Evolutionary conservation across 2,329 filamentous ascomycete genomes (phyloP), one percentile per base, ranked within the genome.

Genomic region (Setomelanomma holmii): DNA sequence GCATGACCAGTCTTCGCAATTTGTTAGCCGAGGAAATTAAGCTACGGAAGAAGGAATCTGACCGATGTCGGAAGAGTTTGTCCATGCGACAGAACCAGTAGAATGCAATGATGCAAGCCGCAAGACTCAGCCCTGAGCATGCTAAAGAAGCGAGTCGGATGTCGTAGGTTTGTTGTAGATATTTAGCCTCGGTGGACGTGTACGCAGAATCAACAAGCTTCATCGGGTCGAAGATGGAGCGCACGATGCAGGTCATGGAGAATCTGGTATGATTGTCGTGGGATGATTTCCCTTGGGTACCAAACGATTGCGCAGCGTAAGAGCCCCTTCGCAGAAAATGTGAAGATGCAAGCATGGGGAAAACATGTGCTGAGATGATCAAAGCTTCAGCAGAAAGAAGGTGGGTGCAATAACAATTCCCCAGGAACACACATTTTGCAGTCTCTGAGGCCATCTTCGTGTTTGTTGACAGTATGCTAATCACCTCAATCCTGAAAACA

Each of bases 81-180:
- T 85, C 82, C 87, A 92, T 92, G 56, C 85, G 82, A 51, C 84
- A 77, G 67, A 93, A 91, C 86, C 87, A 91, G 74, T 88, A 89
- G 35, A 88, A 81, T 2, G 86, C 81, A 23, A 84, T 67, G 5
- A 85, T 62, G 0, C 82, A 82, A 10, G 84, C 79, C 3, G 81
- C 46, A 24, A 90, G 75, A 61, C 87, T 90, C 58, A 86, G 53
- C 1, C 77, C 60, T 1, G 77, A 73, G 40, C 69, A 74, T 7
- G 64, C 62, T 2, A 69, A 59, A 7, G 72, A 72, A 14, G 72
- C 56, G 21, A 74, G 53, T 43, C 73, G 73, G n/a, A 79, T 59
- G 19, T 58, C 56, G 17, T 67, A 62, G 16, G 55, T 72, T 43
- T 56, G 59, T 6, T 56, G 42, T 6, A 56, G 21, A 21, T 56